A percentile compares a stretch with the other conserved stretches of the same genome.
phyloP scores from a whole-genome alignment of 176 grass and related monocot species.

The Cenchrus purpureus region DNA sequence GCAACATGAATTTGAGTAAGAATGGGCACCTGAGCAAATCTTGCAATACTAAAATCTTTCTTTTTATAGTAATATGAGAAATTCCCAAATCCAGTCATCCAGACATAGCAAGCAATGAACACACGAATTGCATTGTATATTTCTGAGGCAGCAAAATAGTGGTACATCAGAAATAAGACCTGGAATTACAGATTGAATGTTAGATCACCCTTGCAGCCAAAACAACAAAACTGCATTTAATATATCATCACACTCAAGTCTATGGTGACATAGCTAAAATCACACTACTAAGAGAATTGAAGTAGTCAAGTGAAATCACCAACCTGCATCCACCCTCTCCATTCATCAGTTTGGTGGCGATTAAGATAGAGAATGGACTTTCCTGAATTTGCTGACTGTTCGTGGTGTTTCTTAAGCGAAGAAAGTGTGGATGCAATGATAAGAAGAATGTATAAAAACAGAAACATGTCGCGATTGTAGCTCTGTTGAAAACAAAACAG shows the following conservation, averaged over 20 bases:
- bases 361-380: conserved; percentile 82
- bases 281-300: not conserved
- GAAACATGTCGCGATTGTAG: conserved; percentile 88
- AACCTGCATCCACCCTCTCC: conserved; percentile 97
- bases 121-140: conserved; percentile 95
- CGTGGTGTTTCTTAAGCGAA: conserved; percentile 78
- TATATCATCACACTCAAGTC: not conserved
- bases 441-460: conserved; percentile 89
- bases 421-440: conserved; percentile 73
- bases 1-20: not conserved
- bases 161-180: conserved; percentile 92
- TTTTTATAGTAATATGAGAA: conserved; percentile 88
- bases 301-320: conserved; percentile 29
- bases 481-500: conserved; percentile 52
- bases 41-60: conserved; percentile 84
- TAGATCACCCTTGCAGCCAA: not conserved
- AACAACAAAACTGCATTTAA: not conserved
- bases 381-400: conserved; percentile 73
- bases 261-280: not conserved
- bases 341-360: conserved; percentile 90
- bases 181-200: conserved; percentile 36
- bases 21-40: conserved; percentile 78
- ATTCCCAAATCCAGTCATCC: conserved; percentile 98
- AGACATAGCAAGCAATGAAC: conserved; percentile 87
- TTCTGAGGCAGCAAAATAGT: conserved; percentile 89